Evolutionary conservation across 2,329 filamentous ascomycete species (phyloP).

Genomic region (Venturia carpophila): DNA sequence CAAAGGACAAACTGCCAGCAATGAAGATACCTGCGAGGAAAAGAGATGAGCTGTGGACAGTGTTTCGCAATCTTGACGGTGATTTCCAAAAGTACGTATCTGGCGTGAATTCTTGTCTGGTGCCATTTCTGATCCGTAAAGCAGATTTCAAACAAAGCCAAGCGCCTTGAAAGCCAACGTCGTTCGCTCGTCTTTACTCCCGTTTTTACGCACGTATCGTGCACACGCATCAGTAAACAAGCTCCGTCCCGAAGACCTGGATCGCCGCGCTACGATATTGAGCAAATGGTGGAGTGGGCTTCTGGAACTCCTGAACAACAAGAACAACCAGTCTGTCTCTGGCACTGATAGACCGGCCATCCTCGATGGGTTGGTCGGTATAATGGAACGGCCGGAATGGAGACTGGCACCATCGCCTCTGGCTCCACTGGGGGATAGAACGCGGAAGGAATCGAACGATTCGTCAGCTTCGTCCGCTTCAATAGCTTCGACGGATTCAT

Average conservation of each 20-base stretch:
- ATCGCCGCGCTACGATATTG: slow-evolving; percentile 68
- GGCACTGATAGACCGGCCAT: slow-evolving; percentile 77
- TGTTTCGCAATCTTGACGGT: slow-evolving; percentile 59
- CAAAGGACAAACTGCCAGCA: slow-evolving; percentile 35
- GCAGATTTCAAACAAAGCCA: slow-evolving; percentile 63
- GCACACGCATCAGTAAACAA: slow-evolving; percentile 57
- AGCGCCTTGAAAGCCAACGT: slow-evolving; percentile 67
- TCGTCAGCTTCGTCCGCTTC: slow-evolving; percentile 43
- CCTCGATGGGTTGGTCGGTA: slow-evolving; percentile 66
- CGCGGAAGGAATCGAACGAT: slow-evolving; percentile 17
- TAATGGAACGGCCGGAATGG: slow-evolving; percentile 90
- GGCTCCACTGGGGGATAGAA: slow-evolving; percentile 53
- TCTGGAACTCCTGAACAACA: slow-evolving; percentile 71
- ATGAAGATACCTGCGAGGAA: slow-evolving; percentile 40
- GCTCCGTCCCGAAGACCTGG: slow-evolving; percentile 72
- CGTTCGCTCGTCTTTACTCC: slow-evolving; percentile 62
- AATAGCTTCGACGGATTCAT: slow-evolving; percentile 49
- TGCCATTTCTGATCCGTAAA: slow-evolving; percentile 7
- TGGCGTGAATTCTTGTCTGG: neutral
- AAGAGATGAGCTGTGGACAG: slow-evolving; percentile 62
- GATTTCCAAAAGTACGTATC: slow-evolving; percentile 55
- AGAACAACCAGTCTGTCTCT: slow-evolving; percentile 66
- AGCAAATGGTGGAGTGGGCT: slow-evolving; percentile 88
- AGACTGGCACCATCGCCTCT: slow-evolving; percentile 62
- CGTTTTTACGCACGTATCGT: slow-evolving; percentile 66